Evolutionary conservation across 225 moss, liverwort and hornwort species (phyloP).

Genomic region (Polytrichum commune): DNA sequence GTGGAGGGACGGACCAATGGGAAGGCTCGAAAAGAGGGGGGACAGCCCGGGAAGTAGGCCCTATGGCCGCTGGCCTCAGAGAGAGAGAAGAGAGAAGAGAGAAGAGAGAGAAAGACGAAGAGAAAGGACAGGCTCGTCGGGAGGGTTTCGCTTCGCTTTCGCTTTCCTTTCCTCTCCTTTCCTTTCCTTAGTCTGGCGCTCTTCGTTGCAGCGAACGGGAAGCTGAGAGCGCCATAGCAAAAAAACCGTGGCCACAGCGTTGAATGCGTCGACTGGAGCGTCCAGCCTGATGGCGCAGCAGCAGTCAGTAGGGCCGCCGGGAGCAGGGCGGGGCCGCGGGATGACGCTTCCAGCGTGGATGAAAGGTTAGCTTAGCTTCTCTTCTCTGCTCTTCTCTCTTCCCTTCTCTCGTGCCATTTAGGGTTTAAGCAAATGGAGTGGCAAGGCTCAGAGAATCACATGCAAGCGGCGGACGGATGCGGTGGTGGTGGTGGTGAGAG

Average conservation of each 20-base stretch:
- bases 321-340: conserved; percentile 91
- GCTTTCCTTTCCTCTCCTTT: too few species aligned
- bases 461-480: not conserved
- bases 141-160: too few species aligned
- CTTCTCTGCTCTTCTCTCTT: not conserved
- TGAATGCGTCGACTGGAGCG: conserved; percentile 35
- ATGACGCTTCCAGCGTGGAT: conserved; percentile 99
- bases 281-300: conserved; percentile 64
- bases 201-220: not conserved
- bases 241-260: conserved; percentile 1
- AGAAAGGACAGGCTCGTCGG: too few species aligned
- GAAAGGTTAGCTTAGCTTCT: conserved; percentile 49
- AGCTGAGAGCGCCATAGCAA: not conserved
- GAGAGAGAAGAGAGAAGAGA: too few species aligned
- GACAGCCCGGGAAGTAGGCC: too few species aligned
- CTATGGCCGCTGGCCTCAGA: too few species aligned
- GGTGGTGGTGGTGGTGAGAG: not conserved
- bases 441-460: too few species aligned
- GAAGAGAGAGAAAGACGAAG: too few species aligned
- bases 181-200: too few species aligned
- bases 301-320: conserved; percentile 81
- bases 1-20: too few species aligned
- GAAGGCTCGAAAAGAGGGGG: too few species aligned
- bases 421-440: conserved; percentile 22
- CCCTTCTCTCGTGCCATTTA: not conserved